Evolutionary conservation across 768 basidiomycete species (phyloP).

Genomic region (Naganishia antarctica): DNA sequence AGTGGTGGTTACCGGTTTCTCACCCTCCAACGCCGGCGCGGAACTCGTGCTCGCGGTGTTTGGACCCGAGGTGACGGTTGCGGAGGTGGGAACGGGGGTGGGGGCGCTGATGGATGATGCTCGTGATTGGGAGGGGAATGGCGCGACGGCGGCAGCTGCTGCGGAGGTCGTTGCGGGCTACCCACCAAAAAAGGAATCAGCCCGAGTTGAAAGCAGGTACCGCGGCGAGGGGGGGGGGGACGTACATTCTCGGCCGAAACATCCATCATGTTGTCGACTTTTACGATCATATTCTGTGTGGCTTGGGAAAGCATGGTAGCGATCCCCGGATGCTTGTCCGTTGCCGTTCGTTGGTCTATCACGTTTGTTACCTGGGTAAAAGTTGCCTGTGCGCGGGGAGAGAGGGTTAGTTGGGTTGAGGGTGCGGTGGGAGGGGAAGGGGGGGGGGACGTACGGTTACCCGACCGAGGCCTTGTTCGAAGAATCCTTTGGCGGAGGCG

Average conservation of each 20-base stretch:
- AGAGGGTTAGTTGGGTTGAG: neutral
- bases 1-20: constrained; percentile 36
- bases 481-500: constrained; percentile 23
- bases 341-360: constrained; percentile 46
- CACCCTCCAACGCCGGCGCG: constrained; percentile 1
- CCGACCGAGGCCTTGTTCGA: constrained; percentile 32
- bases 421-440: neutral
- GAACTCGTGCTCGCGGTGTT: constrained; percentile 17
- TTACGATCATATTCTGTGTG: constrained; percentile 36
- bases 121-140: neutral
- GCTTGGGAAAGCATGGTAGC: constrained; percentile 40
- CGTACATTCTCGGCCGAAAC: constrained; percentile 35
- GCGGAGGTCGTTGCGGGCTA: neutral
- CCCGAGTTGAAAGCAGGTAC: neutral
- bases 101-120: constrained; percentile 17
- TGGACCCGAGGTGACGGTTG: neutral
- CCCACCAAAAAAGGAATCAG: neutral
- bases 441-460: constrained; percentile 8
- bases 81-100: constrained; percentile 7
- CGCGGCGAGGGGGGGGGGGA: constrained; percentile 3
- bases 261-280: constrained; percentile 33
- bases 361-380: constrained; percentile 38
- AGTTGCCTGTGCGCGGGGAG: constrained; percentile 25
- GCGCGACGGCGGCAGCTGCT: constrained; percentile 15
- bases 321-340: constrained; percentile 41